A percentile compares a stretch with the other conserved stretches of the same genome.
Evolutionary conservation across 73 alveolate genomes (phyloP).

Genomic region (Paramecium octaurelia): DNA sequence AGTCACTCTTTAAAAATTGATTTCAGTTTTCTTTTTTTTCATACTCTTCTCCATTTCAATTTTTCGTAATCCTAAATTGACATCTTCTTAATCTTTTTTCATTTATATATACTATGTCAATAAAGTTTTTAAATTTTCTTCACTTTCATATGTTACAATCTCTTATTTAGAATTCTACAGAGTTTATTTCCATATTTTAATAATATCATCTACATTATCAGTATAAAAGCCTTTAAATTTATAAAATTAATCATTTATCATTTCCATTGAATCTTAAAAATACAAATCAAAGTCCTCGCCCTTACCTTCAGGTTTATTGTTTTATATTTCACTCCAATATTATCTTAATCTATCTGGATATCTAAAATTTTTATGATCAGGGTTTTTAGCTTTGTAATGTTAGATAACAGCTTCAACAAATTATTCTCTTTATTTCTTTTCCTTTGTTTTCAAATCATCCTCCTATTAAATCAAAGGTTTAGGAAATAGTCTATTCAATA

Average conservation of each 20-base stretch:
- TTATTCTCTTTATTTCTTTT: constrained; percentile 39
- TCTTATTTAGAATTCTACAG: background rate
- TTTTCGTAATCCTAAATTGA: constrained; percentile 9
- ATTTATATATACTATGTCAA: background rate
- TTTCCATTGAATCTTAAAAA: constrained; percentile 22
- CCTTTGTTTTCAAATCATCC: background rate
- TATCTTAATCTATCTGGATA: constrained; percentile 30
- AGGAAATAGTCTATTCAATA: background rate
- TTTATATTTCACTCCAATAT: constrained; percentile 22
- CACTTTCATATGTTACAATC: constrained; percentile 42
- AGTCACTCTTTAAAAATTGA: constrained; percentile 40
- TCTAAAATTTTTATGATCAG: constrained; percentile 35
- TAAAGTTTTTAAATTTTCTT: constrained; percentile 16
- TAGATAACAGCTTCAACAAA: constrained; percentile 46
- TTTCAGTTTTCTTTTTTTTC: constrained; percentile 15
- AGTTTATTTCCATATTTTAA: constrained; percentile 25
- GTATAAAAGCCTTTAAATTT: constrained; percentile 17
- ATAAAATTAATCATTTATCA: background rate
- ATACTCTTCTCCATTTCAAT: constrained; percentile 6
- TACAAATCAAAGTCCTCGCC: background rate
- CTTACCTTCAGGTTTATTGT: constrained; percentile 1
- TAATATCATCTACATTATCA: constrained; percentile 17
- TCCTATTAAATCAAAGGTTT: background rate
- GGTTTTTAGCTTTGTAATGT: constrained; percentile 28
- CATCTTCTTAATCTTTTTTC: background rate